Evolutionary conservation across 768 basidiomycete genomes (phyloP).

Genomic region (Serendipita indica): DNA sequence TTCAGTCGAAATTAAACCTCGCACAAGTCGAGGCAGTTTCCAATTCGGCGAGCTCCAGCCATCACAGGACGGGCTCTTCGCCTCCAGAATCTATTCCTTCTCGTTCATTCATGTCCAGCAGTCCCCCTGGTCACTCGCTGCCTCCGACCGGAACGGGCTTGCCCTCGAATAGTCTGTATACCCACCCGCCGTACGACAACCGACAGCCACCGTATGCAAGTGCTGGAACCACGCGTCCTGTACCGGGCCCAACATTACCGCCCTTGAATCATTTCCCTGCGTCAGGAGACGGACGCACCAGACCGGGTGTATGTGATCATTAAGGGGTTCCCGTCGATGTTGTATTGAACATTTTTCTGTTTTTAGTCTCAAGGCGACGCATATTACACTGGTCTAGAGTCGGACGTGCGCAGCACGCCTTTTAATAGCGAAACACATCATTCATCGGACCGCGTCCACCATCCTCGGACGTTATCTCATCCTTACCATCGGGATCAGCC

Average conservation of each 20-base stretch:
- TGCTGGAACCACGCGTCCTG: neutral
- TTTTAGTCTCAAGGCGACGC: too few relatives aligned
- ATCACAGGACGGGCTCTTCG: too few relatives aligned
- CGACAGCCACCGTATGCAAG: neutral
- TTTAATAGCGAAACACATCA: neutral
- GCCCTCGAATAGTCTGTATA: neutral
- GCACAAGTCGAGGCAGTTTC: neutral
- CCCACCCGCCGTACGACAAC: neutral
- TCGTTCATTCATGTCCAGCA: neutral
- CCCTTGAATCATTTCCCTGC: neutral
- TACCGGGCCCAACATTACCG: neutral
- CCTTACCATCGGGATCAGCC: slow-evolving; percentile 2
- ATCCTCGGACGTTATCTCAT: neutral
- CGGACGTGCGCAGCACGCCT: neutral
- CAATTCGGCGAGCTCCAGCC: neutral
- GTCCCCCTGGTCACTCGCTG: neutral
- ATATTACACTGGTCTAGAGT: neutral
- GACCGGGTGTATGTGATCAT: neutral
- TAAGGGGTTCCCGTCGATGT: neutral
- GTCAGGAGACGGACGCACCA: neutral
- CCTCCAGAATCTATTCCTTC: too few relatives aligned
- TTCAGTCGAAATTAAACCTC: slow-evolving; percentile 40
- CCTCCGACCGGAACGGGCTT: neutral
- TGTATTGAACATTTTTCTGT: neutral
- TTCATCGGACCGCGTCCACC: neutral